A percentile compares a stretch with the other conserved stretches of the same genome.
Evolutionary conservation across 257 asterid species (phyloP).

Genomic region (Verbena officinalis): DNA sequence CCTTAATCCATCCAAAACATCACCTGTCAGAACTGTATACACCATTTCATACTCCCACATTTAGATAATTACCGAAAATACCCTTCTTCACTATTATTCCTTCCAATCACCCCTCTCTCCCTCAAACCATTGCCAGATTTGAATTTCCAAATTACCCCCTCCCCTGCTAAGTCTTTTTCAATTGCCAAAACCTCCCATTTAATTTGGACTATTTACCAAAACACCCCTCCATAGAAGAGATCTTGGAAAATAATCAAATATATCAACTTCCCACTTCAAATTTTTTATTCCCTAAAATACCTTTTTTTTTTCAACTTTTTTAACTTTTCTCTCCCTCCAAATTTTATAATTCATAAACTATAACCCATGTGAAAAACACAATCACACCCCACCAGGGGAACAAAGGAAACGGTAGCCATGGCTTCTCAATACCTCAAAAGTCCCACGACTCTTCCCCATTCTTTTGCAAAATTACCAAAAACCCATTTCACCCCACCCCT

Average conservation of each 20-base stretch:
- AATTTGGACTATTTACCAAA: constrained; percentile 3
- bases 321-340: constrained; percentile 1
- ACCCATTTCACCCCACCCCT: constrained; percentile 41
- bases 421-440: constrained; percentile 66
- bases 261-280: neutral
- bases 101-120: neutral
- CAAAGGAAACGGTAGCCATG: constrained; percentile 59
- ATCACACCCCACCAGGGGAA: constrained; percentile 3
- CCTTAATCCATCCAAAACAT: constrained; percentile 15
- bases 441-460: constrained; percentile 28
- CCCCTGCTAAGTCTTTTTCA: neutral
- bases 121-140: neutral
- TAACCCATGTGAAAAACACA: neutral
- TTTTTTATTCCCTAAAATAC: neutral
- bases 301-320: neutral
- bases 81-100: neutral
- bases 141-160: neutral
- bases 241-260: neutral
- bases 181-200: neutral
- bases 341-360: neutral
- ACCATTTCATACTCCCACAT: neutral
- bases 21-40: neutral
- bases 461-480: constrained; percentile 38
- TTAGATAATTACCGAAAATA: constrained; percentile 4
- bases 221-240: neutral